Evolutionary conservation across 306 rosid species (phyloP), one percentile per base, ranked within the genome.

Genomic region (Lablab purpureus): DNA sequence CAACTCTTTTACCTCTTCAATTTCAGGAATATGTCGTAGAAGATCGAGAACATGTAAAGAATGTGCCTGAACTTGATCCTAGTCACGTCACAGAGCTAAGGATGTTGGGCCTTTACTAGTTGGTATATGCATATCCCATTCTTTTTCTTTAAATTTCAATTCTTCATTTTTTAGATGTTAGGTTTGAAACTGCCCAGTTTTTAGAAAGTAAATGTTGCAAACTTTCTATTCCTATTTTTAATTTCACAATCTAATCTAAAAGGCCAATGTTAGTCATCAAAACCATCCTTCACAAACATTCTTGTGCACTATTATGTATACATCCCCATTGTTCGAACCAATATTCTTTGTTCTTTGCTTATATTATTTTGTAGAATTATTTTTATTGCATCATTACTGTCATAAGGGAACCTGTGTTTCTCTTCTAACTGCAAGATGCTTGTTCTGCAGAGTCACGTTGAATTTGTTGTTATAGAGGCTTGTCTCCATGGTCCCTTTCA

Each of bases 81-180:
- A 89, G 89, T 74, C 98, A 96, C 78, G 90, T 96, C 78, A 87
- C 93, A 46, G 99, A 96, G 79, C 92, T 96, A 47, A 93, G 89
- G 87, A 91, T 96, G 97, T 86, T 96, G 85, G 99, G 98, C 78
- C 99, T 96, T 67, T 96, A 87, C 85, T 96, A 86, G 85, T 67
- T 60, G 87, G 87, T 84, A 83, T 64, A 73, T 58, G 32, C 69
- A 22, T 17, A n/a, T 77, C 73, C 50, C 59, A 49, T 50, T 81
- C 27, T 75, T 47, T 75, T 43, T 36, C 67, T 54, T 41, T 43
- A 10, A 74, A 52, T 68, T 52, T 82, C 52, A 22, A 37, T 14
- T 32, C 59, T 64, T 77, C 71, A 13, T 8, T 47, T 63, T 73
- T 36, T 17, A 14, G 30, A 64, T 77, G 74, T 68, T 40, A 63